Evolutionary conservation across 306 rosid species (phyloP).

Genomic region (Vigna angularis): DNA sequence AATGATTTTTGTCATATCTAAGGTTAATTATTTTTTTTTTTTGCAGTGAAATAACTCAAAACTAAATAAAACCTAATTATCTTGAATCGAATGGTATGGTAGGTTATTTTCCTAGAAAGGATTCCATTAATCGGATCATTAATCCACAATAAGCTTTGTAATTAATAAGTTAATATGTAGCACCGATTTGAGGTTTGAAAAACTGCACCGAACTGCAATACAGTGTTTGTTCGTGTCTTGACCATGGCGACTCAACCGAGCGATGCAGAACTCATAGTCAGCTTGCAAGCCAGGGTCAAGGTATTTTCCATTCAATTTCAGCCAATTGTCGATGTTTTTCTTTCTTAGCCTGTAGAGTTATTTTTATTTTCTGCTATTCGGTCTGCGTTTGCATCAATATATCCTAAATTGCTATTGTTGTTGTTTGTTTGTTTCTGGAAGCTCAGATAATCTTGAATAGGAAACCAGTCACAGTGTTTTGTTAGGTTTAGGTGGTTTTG

Average conservation of each 20-base stretch:
- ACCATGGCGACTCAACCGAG: slow-evolving; percentile 55
- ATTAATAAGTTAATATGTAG: too few species aligned
- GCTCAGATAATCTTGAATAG: background rate
- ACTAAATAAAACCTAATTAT: too few species aligned
- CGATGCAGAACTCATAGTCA: slow-evolving; percentile 45
- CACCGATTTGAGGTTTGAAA: background rate
- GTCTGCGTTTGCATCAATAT: background rate
- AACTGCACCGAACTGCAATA: background rate
- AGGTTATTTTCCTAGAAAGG: background rate
- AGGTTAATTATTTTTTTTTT: too few species aligned
- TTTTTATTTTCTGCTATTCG: background rate
- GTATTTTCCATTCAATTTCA: slow-evolving; percentile 43
- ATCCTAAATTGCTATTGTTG: background rate
- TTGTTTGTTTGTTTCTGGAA: background rate
- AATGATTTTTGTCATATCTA: too few species aligned
- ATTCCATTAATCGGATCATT: too few species aligned
- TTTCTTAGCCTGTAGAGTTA: too few species aligned
- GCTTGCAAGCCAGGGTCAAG: slow-evolving; percentile 66
- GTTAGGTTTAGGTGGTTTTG: slow-evolving; percentile 13
- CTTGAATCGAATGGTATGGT: too few species aligned
- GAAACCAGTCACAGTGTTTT: background rate
- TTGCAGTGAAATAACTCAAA: too few species aligned
- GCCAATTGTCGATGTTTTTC: background rate
- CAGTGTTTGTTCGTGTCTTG: background rate
- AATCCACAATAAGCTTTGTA: background rate